Base-by-base conservation (phyloP, 352 stramenopile species). In the Phytophthora aleatoria region DNA sequence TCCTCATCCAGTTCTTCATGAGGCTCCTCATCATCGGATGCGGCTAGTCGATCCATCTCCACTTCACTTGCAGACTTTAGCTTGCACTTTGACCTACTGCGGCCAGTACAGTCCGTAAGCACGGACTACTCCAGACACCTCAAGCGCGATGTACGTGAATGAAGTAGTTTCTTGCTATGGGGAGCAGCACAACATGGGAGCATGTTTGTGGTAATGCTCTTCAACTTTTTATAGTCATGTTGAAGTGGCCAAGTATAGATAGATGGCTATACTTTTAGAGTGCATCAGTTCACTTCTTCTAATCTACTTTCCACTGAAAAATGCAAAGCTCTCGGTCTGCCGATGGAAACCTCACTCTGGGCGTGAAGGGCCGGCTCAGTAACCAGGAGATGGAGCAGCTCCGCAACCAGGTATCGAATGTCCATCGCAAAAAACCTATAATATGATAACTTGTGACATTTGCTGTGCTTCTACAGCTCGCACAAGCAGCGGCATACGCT, bases 371-470 rank as follows among this genome's bases (percentile, higher is more conserved):
- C 36, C 56, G 73, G 27, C 62, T 90, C 30, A 91, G 67, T 39
- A 89, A 88, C 63, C 75, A 89, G 48, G 81, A 91, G 58, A 88
- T 93, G 73, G 81, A 91, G 31, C 57, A 80, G 57, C 76, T 91
- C 44, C 76, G 77, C 16, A 67, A n/a, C 3, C 61, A 73, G 52
- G 59, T 15, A 20, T 44, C 7, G 20, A 20, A 20, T 20, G 24
- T 67, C 72, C 43, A 69, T 84, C 67, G 73, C 83, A 42, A 49
- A 20, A 20, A 51, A 5, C 27, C 11, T 50, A 26, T 10, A 50
- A 8, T 5, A 36, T 7, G 3, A 24, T 16, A 41, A 4, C 12
- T 41, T 41, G 35, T 28, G 1, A 41, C 47, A 36, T 33, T 24
- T 31, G 30, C 24, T 31, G 27, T 33, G 4, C 15, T 38, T 50